Percentiles rank a stretch among this genome's conserved stretches.
phyloP scores from a whole-genome alignment of 176 grass and related monocot genomes.

The Poa pratensis region DNA sequence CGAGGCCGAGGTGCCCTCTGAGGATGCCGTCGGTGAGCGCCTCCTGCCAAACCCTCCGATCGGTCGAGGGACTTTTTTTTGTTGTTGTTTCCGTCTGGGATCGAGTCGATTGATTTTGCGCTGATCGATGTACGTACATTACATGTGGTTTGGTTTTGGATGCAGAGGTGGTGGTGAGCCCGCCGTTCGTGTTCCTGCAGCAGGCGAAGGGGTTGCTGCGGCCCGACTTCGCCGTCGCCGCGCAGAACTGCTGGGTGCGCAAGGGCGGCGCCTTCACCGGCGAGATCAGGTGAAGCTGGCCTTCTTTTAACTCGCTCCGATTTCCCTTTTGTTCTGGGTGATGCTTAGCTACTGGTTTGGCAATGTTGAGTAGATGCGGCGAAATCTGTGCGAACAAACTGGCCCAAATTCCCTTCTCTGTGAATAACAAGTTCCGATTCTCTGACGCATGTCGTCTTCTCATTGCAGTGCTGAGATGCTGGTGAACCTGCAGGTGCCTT shows the following conservation, averaged over 20 bases:
- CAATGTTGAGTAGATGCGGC: no score
- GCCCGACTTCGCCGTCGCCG: constrained; percentile 73
- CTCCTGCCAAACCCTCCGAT: not conserved
- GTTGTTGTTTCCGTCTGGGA: not conserved
- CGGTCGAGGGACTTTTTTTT: not conserved
- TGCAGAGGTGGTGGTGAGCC: constrained; percentile 92
- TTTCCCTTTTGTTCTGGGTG: not conserved
- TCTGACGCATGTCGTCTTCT: constrained; percentile 19
- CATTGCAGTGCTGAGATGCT: constrained; percentile 75
- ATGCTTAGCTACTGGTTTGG: not conserved
- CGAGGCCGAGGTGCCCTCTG: constrained; percentile 73
- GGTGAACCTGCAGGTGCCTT: constrained; percentile 76
- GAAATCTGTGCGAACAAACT: no score
- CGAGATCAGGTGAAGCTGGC: constrained; percentile 70
- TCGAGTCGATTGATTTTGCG: constrained; percentile 7
- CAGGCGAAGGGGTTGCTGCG: constrained; percentile 70
- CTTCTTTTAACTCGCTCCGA: not conserved
- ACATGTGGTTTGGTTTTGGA: not conserved
- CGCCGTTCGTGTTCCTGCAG: constrained; percentile 84
- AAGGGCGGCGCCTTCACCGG: constrained; percentile 88
- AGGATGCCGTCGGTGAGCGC: constrained; percentile 75
- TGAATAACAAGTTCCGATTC: not conserved
- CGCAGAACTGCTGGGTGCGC: constrained; percentile 93
- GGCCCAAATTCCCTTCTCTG: not conserved
- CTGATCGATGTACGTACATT: not conserved